phyloP scores from a whole-genome alignment of 2,329 filamentous ascomycete genomes.

The Penicillium glabrum region DNA sequence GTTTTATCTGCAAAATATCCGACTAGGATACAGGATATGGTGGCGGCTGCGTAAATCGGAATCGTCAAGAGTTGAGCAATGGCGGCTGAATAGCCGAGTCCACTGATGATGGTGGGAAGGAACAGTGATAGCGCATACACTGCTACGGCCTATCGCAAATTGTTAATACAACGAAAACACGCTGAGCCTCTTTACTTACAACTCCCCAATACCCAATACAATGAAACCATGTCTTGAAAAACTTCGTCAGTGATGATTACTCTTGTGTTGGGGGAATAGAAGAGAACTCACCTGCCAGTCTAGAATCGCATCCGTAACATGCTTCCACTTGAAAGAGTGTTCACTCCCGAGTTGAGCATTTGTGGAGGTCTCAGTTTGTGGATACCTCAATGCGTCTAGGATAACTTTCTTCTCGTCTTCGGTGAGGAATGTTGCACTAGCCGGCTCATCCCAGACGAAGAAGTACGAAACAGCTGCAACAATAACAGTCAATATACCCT shows the following conservation, averaged over 20 bases:
- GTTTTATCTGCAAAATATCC: conserved; percentile 5
- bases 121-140: conserved; percentile 23
- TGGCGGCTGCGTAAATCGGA: conserved; percentile 25
- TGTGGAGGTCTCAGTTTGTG: neutral
- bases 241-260: neutral
- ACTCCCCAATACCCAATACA: conserved; percentile 8
- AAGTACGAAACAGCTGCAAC: conserved; percentile 61
- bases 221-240: conserved; percentile 1
- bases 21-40: conserved; percentile 10
- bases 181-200: neutral
- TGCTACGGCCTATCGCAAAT: neutral
- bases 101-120: conserved; percentile 24
- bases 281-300: conserved; percentile 5
- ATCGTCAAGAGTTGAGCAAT: conserved; percentile 26
- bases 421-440: conserved; percentile 67
- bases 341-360: conserved; percentile 1
- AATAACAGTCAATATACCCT: conserved; percentile 60
- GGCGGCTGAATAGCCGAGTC: conserved; percentile 21
- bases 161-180: neutral
- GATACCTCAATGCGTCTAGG: neutral
- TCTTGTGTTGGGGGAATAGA: neutral
- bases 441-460: conserved; percentile 68
- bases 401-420: conserved; percentile 53
- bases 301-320: neutral
- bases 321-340: conserved; percentile 2